A percentile compares a stretch with the other conserved stretches of the same genome.
These are phyloP conservation scores for Saccharomycopsis crataegensis DNA, from an alignment of 1,139 yeast species.

Conservation along the genomic window DNA sequence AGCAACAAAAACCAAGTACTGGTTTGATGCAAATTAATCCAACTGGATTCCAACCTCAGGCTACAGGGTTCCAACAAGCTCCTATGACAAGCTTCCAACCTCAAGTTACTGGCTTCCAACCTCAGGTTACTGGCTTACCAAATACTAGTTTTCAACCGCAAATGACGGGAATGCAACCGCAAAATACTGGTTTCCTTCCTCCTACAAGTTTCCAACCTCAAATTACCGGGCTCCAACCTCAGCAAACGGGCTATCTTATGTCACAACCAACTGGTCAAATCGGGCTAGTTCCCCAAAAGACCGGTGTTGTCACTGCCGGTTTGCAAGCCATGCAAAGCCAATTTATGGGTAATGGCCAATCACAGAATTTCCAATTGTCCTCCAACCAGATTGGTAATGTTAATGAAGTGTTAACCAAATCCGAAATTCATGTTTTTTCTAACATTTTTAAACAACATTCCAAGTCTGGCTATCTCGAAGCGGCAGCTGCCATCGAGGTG, in stretches of 20 bases:
- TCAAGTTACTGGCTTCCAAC: constrained; percentile 31
- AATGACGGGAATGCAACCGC: constrained; percentile 27
- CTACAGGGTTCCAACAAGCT: constrained; percentile 23
- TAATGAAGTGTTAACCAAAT: constrained; percentile 28
- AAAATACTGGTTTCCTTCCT: constrained; percentile 29
- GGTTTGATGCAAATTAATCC: constrained; percentile 22
- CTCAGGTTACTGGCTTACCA: constrained; percentile 34
- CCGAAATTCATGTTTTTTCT: constrained; percentile 16
- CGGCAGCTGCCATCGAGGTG: constrained; percentile 76
- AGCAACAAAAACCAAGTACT: constrained; percentile 27
- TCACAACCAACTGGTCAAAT: constrained; percentile 33
- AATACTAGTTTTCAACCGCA: constrained; percentile 25
- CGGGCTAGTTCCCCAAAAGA: constrained; percentile 32
- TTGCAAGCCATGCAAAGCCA: constrained; percentile 50
- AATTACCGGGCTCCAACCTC: constrained; percentile 50
- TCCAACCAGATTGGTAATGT: constrained; percentile 24
- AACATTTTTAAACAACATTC: constrained; percentile 25
- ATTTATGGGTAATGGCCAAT: constrained; percentile 44
- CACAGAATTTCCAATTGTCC: constrained; percentile 28
- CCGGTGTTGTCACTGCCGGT: constrained; percentile 36
- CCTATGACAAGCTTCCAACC: constrained; percentile 28
- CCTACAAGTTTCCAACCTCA: constrained; percentile 35
- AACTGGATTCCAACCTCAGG: constrained; percentile 24
- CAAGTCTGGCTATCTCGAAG: constrained; percentile 65
- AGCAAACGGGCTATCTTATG: constrained; percentile 47